phyloP scores from a whole-genome alignment of 495 filamentous ascomycete genomes.

The Letharia columbiana region DNA sequence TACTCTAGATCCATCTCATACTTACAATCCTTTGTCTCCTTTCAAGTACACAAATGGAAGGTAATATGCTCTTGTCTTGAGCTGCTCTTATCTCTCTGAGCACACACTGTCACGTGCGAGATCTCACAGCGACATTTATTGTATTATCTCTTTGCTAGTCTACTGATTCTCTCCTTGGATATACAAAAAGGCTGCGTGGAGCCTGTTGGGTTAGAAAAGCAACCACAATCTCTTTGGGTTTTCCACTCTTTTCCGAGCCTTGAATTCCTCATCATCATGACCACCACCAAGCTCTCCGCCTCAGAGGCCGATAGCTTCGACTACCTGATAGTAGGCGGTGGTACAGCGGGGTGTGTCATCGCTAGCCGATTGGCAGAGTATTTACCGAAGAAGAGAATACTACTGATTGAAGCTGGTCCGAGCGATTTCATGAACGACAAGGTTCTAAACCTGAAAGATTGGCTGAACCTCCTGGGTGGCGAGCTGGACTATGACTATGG shows the following conservation, averaged over 20 bases:
- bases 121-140: not conserved
- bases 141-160: not conserved
- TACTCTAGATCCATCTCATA: not conserved
- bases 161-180: not conserved
- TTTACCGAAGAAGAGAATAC: conserved; percentile 53
- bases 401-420: conserved; percentile 58
- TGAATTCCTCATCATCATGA: conserved; percentile 11
- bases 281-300: conserved; percentile 31
- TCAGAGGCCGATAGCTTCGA: conserved; percentile 62
- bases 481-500: conserved; percentile 81
- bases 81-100: not conserved
- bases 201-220: not conserved
- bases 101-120: not conserved
- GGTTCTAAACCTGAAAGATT: conserved; percentile 67
- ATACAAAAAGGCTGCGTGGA: not conserved
- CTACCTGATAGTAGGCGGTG: conserved; percentile 79
- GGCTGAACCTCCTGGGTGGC: conserved; percentile 67
- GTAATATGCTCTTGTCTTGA: not conserved
- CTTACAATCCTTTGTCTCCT: not conserved
- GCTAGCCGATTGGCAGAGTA: conserved; percentile 61
- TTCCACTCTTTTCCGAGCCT: not conserved
- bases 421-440: conserved; percentile 59
- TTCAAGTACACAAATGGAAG: not conserved
- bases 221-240: not conserved
- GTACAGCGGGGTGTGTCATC: conserved; percentile 82